Evolutionary conservation across 2,329 filamentous ascomycete genomes (phyloP), one percentile per base, ranked within the genome.

Genomic region (Trichoderma sp.): DNA sequence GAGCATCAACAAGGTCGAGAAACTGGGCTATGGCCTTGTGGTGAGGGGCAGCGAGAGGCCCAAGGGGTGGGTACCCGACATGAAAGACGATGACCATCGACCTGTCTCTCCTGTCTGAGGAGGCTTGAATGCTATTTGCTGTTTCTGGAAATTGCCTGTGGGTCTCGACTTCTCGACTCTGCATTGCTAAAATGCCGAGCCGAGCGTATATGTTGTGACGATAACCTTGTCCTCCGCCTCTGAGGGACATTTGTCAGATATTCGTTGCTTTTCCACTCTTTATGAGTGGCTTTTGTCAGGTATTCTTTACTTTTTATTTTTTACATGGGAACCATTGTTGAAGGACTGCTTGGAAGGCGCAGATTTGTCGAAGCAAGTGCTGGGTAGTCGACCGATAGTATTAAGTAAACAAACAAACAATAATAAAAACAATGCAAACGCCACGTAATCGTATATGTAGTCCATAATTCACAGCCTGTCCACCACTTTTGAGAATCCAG

Each of bases 1-100:
- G 76, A 96, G 93, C 78, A 94, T 99, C 30, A 90, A 91, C 76
- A 99, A 99, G 84, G 96, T 99, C 13, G 96, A 99, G 85, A 90
- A 88, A 73, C 87, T 95, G 28, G 89, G 94, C 34, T 99, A 98
- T 79, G 93, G 94, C 4, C 87, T 97, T 73, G 89, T 91, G 34
- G 92, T 99, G 26, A 85, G 96, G 64, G 95, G 95, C 0, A 92
- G 90, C 64, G 96, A 99, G 83, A 83, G 94, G 71, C 95, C 95
- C 0, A 92, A 91, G 76, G 95, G 95, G 0, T 98, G 95, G 95
- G 87, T 96, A 76, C 95, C 94, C 4, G 94, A 97, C 76, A 79
- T 92, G 76, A 79, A 78, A 72, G 79, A 69, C 16, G 79, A 81
- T 39, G 75, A 72, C 7, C 75, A 72, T 1, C 76, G 77, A 49